These are phyloP conservation scores for Plasmodium berghei DNA, from an alignment of 169 alveolate species.

Conservation along the genomic window DNA sequence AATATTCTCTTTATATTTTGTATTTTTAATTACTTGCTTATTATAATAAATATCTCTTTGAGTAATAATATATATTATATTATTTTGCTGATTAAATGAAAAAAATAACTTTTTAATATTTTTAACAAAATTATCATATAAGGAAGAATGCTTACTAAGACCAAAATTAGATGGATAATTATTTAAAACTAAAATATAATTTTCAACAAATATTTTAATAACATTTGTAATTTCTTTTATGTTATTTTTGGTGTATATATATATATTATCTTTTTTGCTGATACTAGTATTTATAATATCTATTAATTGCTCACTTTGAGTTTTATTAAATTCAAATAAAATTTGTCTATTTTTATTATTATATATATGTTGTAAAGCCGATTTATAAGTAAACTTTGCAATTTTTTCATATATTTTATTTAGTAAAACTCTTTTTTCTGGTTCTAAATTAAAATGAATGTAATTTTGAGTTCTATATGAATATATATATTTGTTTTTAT, in stretches of 20 bases:
- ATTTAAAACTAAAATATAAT: slow-evolving; percentile 41
- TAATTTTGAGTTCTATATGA: slow-evolving; percentile 32
- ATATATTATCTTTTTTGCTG: slow-evolving; percentile 22
- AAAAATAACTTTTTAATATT: slow-evolving; percentile 58
- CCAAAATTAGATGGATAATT: slow-evolving; percentile 69
- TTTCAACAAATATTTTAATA: slow-evolving; percentile 44
- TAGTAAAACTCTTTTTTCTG: slow-evolving; percentile 37
- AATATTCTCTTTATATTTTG: slow-evolving; percentile 10
- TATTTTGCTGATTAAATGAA: slow-evolving; percentile 49
- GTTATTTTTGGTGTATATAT: slow-evolving; percentile 8
- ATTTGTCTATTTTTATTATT: not conserved
- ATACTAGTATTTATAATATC: slow-evolving; percentile 11
- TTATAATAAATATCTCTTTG: slow-evolving; percentile 57
- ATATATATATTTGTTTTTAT: slow-evolving; percentile 23
- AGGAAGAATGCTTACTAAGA: slow-evolving; percentile 23
- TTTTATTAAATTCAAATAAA: slow-evolving; percentile 17
- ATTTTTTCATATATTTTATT: slow-evolving; percentile 37
- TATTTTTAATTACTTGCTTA: slow-evolving; percentile 17
- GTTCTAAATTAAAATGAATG: slow-evolving; percentile 6
- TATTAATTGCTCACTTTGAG: slow-evolving; percentile 24
- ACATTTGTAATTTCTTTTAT: slow-evolving; percentile 31
- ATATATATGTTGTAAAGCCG: slow-evolving; percentile 49
- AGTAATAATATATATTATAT: slow-evolving; percentile 40
- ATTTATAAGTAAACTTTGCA: slow-evolving; percentile 50
- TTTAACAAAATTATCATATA: slow-evolving; percentile 25